A percentile compares a stretch with the other conserved stretches of the same genome.
phyloP scores from a whole-genome alignment of 306 rosid genomes.

The Senna tora region DNA sequence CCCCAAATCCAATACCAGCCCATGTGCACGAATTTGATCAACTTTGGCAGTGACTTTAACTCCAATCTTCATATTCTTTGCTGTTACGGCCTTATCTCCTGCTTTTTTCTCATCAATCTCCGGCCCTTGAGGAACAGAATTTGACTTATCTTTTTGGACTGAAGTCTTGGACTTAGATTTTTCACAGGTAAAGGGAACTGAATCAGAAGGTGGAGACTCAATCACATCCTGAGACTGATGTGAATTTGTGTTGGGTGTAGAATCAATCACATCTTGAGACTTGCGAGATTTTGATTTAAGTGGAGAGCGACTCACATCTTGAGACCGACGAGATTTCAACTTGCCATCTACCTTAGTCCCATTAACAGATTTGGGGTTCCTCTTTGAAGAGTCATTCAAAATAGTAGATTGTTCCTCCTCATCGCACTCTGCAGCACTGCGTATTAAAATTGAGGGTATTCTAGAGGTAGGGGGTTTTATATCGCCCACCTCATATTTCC shows the following conservation, averaged over 20 bases:
- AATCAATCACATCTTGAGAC: slow-evolving; percentile 29
- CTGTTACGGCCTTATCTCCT: slow-evolving; percentile 41
- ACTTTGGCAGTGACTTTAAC: slow-evolving; percentile 68
- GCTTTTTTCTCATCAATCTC: slow-evolving; percentile 38
- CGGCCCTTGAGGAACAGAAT: slow-evolving; percentile 31
- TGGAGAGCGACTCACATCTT: not conserved
- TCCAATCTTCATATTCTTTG: slow-evolving; percentile 67
- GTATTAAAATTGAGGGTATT: slow-evolving; percentile 67
- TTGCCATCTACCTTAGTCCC: slow-evolving; percentile 38
- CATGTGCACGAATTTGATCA: slow-evolving; percentile 74
- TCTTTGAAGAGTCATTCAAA: slow-evolving; percentile 45
- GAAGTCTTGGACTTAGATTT: slow-evolving; percentile 44
- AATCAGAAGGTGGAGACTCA: slow-evolving; percentile 43
- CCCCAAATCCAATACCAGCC: slow-evolving; percentile 91
- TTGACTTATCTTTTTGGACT: slow-evolving; percentile 38
- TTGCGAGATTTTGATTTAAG: slow-evolving; percentile 2
- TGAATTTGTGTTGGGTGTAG: slow-evolving; percentile 34
- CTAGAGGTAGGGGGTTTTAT: slow-evolving; percentile 47
- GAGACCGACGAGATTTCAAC: slow-evolving; percentile 18
- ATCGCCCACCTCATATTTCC: slow-evolving; percentile 41
- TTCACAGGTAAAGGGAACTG: slow-evolving; percentile 38
- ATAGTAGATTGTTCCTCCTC: slow-evolving; percentile 70
- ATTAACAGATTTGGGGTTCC: slow-evolving; percentile 29
- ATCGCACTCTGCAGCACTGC: slow-evolving; percentile 87
- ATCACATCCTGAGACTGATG: slow-evolving; percentile 32